Evolutionary conservation across 1,284 basidiomycete genomes (phyloP).

Genomic region (Laetiporus sulphureus): DNA sequence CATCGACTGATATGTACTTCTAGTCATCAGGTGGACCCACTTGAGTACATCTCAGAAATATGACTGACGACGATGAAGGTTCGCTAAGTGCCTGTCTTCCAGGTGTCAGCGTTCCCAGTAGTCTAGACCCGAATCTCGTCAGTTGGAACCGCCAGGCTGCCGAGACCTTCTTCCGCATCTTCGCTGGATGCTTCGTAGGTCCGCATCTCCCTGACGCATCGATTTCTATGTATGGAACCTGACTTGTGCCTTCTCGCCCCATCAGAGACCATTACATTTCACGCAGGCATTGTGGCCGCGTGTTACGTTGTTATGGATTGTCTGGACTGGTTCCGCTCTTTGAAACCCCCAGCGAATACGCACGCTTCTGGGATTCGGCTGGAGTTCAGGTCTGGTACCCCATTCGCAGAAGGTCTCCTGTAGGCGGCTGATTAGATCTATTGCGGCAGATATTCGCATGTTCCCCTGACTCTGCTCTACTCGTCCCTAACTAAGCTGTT

Average conservation of each 20-base stretch:
- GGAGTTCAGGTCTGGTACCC: slow-evolving; percentile 46
- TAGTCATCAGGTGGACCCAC: slow-evolving; percentile 74
- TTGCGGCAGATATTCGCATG: slow-evolving; percentile 58
- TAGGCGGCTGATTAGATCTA: background rate
- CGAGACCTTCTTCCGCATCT: slow-evolving; percentile 30
- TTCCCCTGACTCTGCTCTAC: slow-evolving; percentile 79
- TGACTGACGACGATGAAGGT: no score
- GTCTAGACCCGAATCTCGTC: background rate
- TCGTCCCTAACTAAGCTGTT: slow-evolving; percentile 85
- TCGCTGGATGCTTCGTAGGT: slow-evolving; percentile 59
- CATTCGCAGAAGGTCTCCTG: background rate
- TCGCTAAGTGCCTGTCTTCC: no score
- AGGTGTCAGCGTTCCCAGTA: no score
- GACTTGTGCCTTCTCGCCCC: slow-evolving; percentile 7
- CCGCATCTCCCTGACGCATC: slow-evolving; percentile 30
- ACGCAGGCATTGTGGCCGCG: slow-evolving; percentile 53
- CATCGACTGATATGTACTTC: background rate
- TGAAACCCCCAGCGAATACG: slow-evolving; percentile 9
- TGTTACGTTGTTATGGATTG: slow-evolving; percentile 45
- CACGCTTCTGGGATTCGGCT: slow-evolving; percentile 46
- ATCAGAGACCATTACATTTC: slow-evolving; percentile 67
- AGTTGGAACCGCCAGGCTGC: background rate
- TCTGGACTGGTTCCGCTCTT: slow-evolving; percentile 28
- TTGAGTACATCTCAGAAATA: slow-evolving; percentile 36
- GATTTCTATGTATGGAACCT: background rate